phyloP scores from a whole-genome alignment of 768 basidiomycete species.

The Suillus subluteus region DNA sequence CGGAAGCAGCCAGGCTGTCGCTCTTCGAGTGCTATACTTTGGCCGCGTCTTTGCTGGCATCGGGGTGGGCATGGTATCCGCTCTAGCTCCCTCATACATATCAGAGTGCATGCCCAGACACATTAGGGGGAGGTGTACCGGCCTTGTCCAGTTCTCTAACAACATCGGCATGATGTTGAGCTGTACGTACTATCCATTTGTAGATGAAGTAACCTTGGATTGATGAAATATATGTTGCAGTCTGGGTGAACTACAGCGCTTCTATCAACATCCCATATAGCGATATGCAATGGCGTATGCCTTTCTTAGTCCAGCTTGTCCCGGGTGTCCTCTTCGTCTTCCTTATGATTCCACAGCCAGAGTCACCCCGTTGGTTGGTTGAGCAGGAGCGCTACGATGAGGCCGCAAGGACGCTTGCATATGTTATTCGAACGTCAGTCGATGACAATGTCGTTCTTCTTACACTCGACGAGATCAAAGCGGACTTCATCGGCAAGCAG shows the following conservation, averaged over 20 bases:
- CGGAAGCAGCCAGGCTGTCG: slow-evolving; percentile 35
- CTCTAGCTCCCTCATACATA: slow-evolving; percentile 48
- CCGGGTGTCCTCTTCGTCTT: slow-evolving; percentile 49
- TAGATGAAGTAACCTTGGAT: not conserved
- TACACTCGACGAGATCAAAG: slow-evolving; percentile 47
- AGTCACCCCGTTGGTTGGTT: slow-evolving; percentile 55
- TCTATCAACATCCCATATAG: slow-evolving; percentile 37
- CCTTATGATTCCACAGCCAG: slow-evolving; percentile 47
- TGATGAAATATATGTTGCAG: slow-evolving; percentile 21
- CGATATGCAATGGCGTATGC: slow-evolving; percentile 50
- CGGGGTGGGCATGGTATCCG: slow-evolving; percentile 55
- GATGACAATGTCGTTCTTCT: slow-evolving; percentile 37
- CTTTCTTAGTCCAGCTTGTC: slow-evolving; percentile 49
- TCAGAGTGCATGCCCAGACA: slow-evolving; percentile 47
- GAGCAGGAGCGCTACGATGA: slow-evolving; percentile 43
- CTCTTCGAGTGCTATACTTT: slow-evolving; percentile 41
- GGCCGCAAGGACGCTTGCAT: slow-evolving; percentile 41
- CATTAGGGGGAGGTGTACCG: slow-evolving; percentile 50
- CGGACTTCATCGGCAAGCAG: slow-evolving; percentile 44
- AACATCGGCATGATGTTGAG: slow-evolving; percentile 32
- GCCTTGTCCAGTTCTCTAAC: slow-evolving; percentile 37
- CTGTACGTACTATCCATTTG: slow-evolving; percentile 18
- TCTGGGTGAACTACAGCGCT: slow-evolving; percentile 48
- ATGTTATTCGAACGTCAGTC: slow-evolving; percentile 29
- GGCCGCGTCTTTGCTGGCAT: slow-evolving; percentile 57